phyloP scores from a whole-genome alignment of 257 asterid species.

The Plantago elongata region DNA sequence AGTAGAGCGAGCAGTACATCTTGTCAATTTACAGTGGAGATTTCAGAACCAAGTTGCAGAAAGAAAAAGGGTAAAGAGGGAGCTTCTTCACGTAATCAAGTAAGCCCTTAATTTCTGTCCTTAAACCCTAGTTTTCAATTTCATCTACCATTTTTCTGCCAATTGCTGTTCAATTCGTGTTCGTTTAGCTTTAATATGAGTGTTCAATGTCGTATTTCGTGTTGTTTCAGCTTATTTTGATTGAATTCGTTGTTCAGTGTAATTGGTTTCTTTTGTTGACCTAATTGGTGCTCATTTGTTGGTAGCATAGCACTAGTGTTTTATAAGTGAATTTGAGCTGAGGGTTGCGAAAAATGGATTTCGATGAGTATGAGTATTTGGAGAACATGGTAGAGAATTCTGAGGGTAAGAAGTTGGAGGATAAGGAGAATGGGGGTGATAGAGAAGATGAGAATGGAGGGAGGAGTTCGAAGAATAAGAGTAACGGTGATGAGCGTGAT shows the following conservation, averaged over 20 bases:
- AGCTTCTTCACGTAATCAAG: too few species aligned
- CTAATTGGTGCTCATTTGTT: neutral
- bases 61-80: too few species aligned
- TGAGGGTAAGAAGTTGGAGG: conserved; percentile 30
- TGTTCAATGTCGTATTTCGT: neutral
- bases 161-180: too few species aligned
- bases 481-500: conserved; percentile 30
- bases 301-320: neutral
- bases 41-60: too few species aligned
- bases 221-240: neutral
- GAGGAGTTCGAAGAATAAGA: conserved; percentile 42
- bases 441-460: conserved; percentile 26
- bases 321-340: neutral
- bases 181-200: neutral
- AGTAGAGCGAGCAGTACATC: too few species aligned
- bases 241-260: neutral
- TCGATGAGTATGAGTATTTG: conserved; percentile 52
- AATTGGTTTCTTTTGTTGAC: neutral
- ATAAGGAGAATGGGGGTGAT: conserved; percentile 35
- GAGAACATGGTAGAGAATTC: conserved; percentile 51
- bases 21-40: too few species aligned
- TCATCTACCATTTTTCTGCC: neutral
- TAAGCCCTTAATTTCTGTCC: neutral
- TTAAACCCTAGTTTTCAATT: conserved; percentile 8
- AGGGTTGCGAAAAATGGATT: conserved; percentile 37